phyloP scores from a whole-genome alignment of 1,139 yeast genomes.

The Magnusiomyces suaveolens region DNA sequence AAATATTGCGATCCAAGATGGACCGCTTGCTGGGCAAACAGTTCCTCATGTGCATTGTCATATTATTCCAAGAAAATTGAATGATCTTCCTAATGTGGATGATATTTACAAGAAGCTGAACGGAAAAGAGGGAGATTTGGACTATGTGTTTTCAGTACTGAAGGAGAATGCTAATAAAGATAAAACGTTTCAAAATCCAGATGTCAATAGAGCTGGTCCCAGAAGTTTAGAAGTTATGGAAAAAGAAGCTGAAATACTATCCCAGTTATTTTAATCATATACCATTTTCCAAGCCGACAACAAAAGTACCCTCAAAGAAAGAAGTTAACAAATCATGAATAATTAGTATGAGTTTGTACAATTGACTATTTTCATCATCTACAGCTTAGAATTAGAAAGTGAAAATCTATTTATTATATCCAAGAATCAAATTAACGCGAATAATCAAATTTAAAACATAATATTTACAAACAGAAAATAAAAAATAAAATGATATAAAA shows the following conservation, averaged over 20 bases:
- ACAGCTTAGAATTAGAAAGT: no score
- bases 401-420: no score
- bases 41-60: constrained; percentile 93
- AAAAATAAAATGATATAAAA: no score
- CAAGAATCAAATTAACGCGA: no score
- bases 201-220: constrained; percentile 23
- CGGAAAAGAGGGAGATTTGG: constrained; percentile 37
- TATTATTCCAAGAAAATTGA: constrained; percentile 65
- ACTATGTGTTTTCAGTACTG: constrained; percentile 18
- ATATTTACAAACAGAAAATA: no score
- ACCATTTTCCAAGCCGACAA: constrained; percentile 11
- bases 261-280: constrained; percentile 30
- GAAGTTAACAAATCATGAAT: no score
- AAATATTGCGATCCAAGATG: constrained; percentile 90
- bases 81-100: constrained; percentile 55
- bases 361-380: no score
- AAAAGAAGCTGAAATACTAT: constrained; percentile 49
- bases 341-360: no score
- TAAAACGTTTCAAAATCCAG: constrained; percentile 30
- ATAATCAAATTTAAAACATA: no score
- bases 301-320: neutral
- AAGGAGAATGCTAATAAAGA: constrained; percentile 7
- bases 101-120: constrained; percentile 58
- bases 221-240: constrained; percentile 55
- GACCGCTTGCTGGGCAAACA: constrained; percentile 90